A percentile compares a stretch with the other conserved stretches of the same genome.
phyloP scores from a whole-genome alignment of 129 eudicot species.

The Ambrosia artemisiifolia region DNA sequence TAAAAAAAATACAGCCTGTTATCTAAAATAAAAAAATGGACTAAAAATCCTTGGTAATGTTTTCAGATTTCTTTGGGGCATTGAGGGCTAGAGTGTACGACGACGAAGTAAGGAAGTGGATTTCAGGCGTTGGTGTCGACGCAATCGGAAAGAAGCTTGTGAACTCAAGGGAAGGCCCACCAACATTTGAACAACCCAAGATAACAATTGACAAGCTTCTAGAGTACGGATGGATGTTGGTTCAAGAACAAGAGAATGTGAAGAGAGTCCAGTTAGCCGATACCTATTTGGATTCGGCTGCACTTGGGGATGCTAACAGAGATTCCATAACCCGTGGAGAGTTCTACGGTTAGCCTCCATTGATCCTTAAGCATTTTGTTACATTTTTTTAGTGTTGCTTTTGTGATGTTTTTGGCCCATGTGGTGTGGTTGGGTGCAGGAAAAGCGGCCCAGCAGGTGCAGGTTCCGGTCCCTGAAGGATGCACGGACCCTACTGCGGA shows the following conservation, averaged over 20 bases:
- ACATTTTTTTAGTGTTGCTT: neutral
- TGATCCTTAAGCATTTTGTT: neutral
- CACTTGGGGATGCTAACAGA: constrained; percentile 90
- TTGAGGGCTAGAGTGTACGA: constrained; percentile 98
- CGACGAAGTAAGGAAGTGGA: constrained; percentile 87
- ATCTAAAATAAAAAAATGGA: too few species aligned
- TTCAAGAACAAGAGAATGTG: constrained; percentile 88
- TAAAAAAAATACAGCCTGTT: too few species aligned
- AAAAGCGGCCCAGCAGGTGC: constrained; percentile 76
- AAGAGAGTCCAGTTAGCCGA: constrained; percentile 97
- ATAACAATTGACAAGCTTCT: constrained; percentile 76
- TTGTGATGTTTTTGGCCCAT: neutral
- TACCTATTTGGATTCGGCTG: constrained; percentile 75
- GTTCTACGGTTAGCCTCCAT: constrained; percentile 62
- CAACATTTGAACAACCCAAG: constrained; percentile 75
- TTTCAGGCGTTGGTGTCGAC: constrained; percentile 53
- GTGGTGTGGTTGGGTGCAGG: constrained; percentile 42
- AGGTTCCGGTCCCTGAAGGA: constrained; percentile 71
- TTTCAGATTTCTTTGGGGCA: constrained; percentile 92
- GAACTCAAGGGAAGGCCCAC: constrained; percentile 93
- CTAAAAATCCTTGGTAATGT: neutral
- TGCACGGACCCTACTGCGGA: constrained; percentile 72
- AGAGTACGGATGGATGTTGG: constrained; percentile 84
- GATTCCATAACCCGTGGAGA: constrained; percentile 65
- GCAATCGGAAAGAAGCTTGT: constrained; percentile 76